A percentile compares a stretch with the other conserved stretches of the same genome.
Evolutionary conservation across 2,329 filamentous ascomycete genomes (phyloP).

Genomic region (Claviceps digitariae): DNA sequence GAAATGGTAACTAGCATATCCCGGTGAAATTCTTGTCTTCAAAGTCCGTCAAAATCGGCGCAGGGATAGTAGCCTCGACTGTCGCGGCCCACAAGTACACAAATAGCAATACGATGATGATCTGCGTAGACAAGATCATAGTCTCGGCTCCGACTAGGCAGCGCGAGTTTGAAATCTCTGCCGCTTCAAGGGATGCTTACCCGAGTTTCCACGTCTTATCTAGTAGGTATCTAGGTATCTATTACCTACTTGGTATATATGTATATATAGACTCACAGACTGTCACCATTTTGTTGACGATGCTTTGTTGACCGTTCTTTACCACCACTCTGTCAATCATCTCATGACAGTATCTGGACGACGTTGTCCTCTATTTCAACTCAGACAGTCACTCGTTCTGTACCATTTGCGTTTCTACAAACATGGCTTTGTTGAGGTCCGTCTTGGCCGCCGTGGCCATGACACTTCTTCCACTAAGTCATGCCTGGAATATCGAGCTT

Average conservation of each 20-base stretch:
- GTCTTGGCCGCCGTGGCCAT: conserved; percentile 23
- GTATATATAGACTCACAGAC: neutral
- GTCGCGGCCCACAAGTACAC: neutral
- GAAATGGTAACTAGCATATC: neutral
- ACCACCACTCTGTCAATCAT: neutral
- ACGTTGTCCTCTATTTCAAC: neutral
- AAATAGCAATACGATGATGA: neutral
- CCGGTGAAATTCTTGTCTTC: too few relatives aligned
- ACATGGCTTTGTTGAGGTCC: conserved; percentile 4
- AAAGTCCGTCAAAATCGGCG: neutral
- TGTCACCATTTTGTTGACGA: neutral
- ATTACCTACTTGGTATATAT: neutral
- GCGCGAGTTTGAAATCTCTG: neutral
- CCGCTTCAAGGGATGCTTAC: neutral
- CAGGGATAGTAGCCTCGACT: neutral
- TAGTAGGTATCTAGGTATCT: neutral
- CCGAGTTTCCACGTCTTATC: neutral
- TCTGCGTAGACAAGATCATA: neutral
- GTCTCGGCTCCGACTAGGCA: neutral
- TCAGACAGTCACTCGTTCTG: neutral
- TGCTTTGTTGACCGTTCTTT: neutral
- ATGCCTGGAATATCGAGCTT: conserved; percentile 29
- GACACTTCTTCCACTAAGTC: conserved; percentile 15
- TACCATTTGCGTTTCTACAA: neutral
- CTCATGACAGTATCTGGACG: neutral